These are phyloP conservation scores for Lyophyllum shimeji DNA, from an alignment of 768 basidiomycete species.

Conservation along the genomic window DNA sequence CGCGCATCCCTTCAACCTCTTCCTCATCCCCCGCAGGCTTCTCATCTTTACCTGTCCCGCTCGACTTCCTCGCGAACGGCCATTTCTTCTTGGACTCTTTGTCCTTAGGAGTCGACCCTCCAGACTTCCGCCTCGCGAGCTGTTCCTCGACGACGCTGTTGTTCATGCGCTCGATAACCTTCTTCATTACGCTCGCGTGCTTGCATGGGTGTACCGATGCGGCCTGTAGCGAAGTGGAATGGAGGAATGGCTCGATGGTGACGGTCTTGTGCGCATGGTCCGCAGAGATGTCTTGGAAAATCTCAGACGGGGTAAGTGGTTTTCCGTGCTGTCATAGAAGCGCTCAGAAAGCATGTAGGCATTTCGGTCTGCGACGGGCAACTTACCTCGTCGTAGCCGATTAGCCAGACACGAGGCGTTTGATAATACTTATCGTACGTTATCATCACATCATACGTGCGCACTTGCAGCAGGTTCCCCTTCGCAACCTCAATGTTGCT, in stretches of 20 bases:
- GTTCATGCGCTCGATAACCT: conserved; percentile 99
- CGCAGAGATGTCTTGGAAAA: conserved; percentile 96
- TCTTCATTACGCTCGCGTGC: conserved; percentile 99
- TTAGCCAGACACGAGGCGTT: conserved; percentile 95
- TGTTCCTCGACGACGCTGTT: conserved; percentile 81
- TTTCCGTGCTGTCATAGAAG: conserved; percentile 65
- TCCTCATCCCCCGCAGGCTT: conserved; percentile 57
- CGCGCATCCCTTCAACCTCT: conserved; percentile 86
- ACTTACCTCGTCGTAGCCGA: conserved; percentile 92
- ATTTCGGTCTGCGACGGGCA: not conserved
- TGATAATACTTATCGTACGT: conserved; percentile 99
- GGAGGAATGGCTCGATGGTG: conserved; percentile 98
- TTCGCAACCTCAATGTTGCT: conserved; percentile 69
- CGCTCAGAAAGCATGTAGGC: conserved; percentile 6
- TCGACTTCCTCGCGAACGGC: conserved; percentile 74
- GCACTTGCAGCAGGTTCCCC: conserved; percentile 87
- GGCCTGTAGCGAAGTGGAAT: conserved; percentile 78
- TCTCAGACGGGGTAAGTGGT: conserved; percentile 84
- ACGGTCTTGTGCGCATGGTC: conserved; percentile 99
- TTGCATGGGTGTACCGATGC: conserved; percentile 99
- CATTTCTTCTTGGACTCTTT: conserved; percentile 81
- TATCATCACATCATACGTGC: conserved; percentile 99
- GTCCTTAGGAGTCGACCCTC: conserved; percentile 29
- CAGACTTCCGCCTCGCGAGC: conserved; percentile 59
- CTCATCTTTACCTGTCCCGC: conserved; percentile 56